Evolutionary conservation across 805 yeast genomes (phyloP).

Genomic region (Lachancea cidri): DNA sequence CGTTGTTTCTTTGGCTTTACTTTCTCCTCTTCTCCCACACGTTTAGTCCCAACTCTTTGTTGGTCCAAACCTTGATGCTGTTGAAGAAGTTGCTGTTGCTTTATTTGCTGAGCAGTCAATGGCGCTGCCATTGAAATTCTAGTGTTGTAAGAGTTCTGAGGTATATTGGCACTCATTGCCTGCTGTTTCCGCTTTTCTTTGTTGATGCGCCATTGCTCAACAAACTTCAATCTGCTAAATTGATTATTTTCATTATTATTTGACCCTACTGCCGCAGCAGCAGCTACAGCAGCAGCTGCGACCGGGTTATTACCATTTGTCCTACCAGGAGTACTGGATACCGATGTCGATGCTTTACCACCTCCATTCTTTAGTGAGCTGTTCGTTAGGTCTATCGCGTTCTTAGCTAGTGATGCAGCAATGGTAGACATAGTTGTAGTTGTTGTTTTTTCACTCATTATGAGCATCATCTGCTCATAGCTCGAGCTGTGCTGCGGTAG

Average conservation of each 20-base stretch:
- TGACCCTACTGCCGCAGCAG: slow-evolving; percentile 37
- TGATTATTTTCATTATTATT: slow-evolving; percentile 43
- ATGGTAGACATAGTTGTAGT: slow-evolving; percentile 37
- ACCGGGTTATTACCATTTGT: slow-evolving; percentile 35
- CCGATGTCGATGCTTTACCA: slow-evolving; percentile 8
- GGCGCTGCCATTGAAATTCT: slow-evolving; percentile 32
- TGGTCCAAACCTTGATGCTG: slow-evolving; percentile 29
- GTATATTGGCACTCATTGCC: slow-evolving; percentile 28
- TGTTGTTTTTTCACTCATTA: slow-evolving; percentile 46
- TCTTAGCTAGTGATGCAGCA: slow-evolving; percentile 32
- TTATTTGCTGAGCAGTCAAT: slow-evolving; percentile 25
- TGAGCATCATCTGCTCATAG: slow-evolving; percentile 85
- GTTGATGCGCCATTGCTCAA: slow-evolving; percentile 78
- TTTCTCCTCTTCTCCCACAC: slow-evolving; percentile 15
- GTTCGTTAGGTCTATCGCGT: slow-evolving; percentile 21
- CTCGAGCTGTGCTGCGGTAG: slow-evolving; percentile 72
- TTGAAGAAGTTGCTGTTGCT: slow-evolving; percentile 25
- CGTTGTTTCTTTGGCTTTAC: slow-evolving; percentile 29
- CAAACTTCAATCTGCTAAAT: slow-evolving; percentile 80
- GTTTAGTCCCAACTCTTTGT: slow-evolving; percentile 13
- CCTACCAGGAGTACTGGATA: slow-evolving; percentile 14
- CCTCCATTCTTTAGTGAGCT: slow-evolving; percentile 10
- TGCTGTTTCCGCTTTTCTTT: slow-evolving; percentile 49
- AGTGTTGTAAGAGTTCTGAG: slow-evolving; percentile 27
- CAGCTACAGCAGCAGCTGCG: slow-evolving; percentile 34